These are phyloP conservation scores for Cyamopsis tetragonoloba DNA, from an alignment of 306 rosid species.

Conservation along the genomic window DNA sequence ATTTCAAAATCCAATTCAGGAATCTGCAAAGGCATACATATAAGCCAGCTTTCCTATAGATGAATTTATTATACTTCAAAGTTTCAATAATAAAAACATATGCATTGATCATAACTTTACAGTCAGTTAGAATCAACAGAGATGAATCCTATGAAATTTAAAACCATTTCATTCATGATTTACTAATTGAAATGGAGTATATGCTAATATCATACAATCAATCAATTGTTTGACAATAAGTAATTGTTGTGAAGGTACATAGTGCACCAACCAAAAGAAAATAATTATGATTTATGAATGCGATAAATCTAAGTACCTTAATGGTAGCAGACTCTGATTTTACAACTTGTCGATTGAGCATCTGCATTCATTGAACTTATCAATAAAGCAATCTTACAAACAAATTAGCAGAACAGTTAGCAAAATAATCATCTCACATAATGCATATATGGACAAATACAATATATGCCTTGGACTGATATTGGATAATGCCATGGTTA, in stretches of 20 bases:
- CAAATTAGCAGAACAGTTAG: constrained; percentile 8
- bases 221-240: not conserved
- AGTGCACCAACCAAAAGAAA: not conserved
- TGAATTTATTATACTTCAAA: constrained; percentile 8
- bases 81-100: constrained; percentile 4
- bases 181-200: not conserved
- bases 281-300: too few species aligned
- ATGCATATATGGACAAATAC: not conserved
- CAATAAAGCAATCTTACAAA: constrained; percentile 9
- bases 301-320: constrained; percentile 50
- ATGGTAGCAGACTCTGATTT: constrained; percentile 92
- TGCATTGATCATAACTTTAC: not conserved
- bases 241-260: not conserved
- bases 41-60: constrained; percentile 2
- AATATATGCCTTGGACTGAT: not conserved
- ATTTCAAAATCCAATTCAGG: constrained; percentile 93
- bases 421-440: constrained; percentile 4
- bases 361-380: constrained; percentile 50
- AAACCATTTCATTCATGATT: constrained; percentile 1
- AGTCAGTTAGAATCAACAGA: not conserved
- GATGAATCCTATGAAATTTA: not conserved
- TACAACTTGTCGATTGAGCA: constrained; percentile 88
- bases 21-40: constrained; percentile 53
- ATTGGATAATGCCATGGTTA: too few species aligned
- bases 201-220: not conserved